Percentiles rank a stretch among this genome's conserved stretches.
Conservation (phyloP, 1,139 yeast species). For the Ogataea hybrid region DNA sequence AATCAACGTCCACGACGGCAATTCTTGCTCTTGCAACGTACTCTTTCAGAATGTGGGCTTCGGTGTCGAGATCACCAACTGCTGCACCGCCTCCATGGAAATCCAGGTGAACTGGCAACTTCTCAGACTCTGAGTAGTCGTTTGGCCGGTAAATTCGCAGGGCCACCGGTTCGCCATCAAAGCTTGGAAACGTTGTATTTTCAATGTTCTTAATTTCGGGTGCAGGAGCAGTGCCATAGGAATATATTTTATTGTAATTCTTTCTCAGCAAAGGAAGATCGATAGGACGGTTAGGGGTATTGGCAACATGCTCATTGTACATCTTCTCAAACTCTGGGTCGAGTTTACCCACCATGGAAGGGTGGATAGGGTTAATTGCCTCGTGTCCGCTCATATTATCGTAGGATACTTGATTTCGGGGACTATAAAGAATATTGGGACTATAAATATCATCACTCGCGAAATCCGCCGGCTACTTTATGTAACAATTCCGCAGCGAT, state of each 20-base stretch:
- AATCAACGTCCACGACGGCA: constrained; percentile 37
- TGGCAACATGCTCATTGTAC: constrained; percentile 29
- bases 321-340: too few relatives aligned
- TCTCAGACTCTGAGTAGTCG: constrained; percentile 12
- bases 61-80: constrained; percentile 34
- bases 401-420: too few relatives aligned
- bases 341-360: too few relatives aligned
- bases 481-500: too few relatives aligned
- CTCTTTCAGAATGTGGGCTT: constrained; percentile 24
- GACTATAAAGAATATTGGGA: too few relatives aligned
- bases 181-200: constrained; percentile 22
- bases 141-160: constrained; percentile 30
- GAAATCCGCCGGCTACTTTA: too few relatives aligned
- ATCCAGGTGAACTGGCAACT: constrained; percentile 33
- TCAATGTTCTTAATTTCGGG: constrained; percentile 25
- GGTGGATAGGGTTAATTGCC: too few relatives aligned
- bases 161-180: constrained; percentile 25
- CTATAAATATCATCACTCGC: too few relatives aligned
- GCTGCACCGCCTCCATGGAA: constrained; percentile 39
- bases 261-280: constrained; percentile 23
- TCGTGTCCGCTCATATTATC: too few relatives aligned
- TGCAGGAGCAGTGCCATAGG: constrained; percentile 28
- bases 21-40: constrained; percentile 26
- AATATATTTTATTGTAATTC: constrained; percentile 27
- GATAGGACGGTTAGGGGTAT: constrained; percentile 27